Percentiles rank a stretch among this genome's conserved stretches.
These are phyloP conservation scores for Coemansia reversa DNA, from an alignment of 192 early-diverging fungal genomes.

Conservation along the genomic window DNA sequence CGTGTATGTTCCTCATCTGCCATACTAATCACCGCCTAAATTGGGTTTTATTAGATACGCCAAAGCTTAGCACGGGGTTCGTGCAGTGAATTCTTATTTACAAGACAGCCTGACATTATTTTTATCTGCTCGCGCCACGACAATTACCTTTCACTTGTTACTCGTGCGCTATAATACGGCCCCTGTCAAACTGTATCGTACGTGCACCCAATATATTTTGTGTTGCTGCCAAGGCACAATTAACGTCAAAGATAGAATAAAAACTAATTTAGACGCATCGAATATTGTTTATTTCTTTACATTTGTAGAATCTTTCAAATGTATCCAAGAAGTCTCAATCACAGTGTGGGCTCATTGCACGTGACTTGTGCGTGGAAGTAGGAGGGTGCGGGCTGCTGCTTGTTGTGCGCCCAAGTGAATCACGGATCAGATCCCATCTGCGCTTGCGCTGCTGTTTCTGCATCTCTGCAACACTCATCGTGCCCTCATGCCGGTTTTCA, in stretches of 20 bases:
- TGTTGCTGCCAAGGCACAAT: neutral
- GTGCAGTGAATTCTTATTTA: neutral
- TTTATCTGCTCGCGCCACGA: neutral
- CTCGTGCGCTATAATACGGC: neutral
- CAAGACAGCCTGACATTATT: neutral
- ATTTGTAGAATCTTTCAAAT: neutral
- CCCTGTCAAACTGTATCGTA: neutral
- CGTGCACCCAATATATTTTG: neutral
- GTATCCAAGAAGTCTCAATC: neutral
- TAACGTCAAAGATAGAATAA: neutral
- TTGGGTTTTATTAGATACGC: neutral
- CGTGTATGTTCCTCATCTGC: slow-evolving; percentile 13
- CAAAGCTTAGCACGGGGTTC: neutral
- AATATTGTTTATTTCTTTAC: neutral
- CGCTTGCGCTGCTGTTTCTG: slow-evolving; percentile 18
- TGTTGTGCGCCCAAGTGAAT: neutral
- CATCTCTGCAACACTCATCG: slow-evolving; percentile 12
- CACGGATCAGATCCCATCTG: slow-evolving; percentile 6
- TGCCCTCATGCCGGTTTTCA: slow-evolving; percentile 11
- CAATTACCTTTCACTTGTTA: neutral
- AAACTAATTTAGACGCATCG: neutral
- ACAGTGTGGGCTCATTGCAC: slow-evolving; percentile 7
- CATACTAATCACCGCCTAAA: slow-evolving; percentile 13
- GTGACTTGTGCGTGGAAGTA: neutral
- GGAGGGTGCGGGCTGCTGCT: neutral